Conservation (phyloP, 129 eudicot genomes). For the Cynara cardunculus region DNA sequence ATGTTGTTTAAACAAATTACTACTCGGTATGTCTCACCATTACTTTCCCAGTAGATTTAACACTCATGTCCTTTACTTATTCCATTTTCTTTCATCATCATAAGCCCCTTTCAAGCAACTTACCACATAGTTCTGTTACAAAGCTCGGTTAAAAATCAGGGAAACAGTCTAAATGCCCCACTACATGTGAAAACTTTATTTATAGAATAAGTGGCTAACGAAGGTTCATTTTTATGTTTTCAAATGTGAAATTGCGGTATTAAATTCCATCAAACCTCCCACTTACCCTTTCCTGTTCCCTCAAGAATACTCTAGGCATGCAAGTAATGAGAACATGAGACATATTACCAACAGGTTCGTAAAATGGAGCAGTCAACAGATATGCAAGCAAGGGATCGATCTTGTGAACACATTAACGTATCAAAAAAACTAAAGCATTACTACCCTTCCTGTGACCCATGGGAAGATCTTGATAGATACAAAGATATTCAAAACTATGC, state of each 20-base stretch:
- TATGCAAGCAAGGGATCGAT: background rate
- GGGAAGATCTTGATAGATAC: background rate
- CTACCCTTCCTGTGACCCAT: background rate
- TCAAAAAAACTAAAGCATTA: background rate
- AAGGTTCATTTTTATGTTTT: slow-evolving; percentile 9
- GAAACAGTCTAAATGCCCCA: background rate
- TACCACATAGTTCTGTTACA: background rate
- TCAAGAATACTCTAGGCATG: background rate
- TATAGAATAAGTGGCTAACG: background rate
- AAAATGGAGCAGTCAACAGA: background rate
- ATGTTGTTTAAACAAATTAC: background rate
- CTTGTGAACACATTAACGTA: background rate
- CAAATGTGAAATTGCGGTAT: background rate
- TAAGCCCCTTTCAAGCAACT: slow-evolving; percentile 10
- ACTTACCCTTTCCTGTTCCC: background rate
- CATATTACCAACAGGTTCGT: background rate
- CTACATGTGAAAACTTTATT: background rate
- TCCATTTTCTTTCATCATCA: background rate
- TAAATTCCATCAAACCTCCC: background rate
- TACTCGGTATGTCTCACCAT: background rate
- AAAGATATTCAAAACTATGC: background rate
- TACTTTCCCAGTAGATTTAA: background rate
- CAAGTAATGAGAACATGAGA: background rate
- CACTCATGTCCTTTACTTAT: background rate
- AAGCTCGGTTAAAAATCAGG: background rate